phyloP scores from a whole-genome alignment of 2,329 filamentous ascomycete genomes.

The Clarireedia sp. region DNA sequence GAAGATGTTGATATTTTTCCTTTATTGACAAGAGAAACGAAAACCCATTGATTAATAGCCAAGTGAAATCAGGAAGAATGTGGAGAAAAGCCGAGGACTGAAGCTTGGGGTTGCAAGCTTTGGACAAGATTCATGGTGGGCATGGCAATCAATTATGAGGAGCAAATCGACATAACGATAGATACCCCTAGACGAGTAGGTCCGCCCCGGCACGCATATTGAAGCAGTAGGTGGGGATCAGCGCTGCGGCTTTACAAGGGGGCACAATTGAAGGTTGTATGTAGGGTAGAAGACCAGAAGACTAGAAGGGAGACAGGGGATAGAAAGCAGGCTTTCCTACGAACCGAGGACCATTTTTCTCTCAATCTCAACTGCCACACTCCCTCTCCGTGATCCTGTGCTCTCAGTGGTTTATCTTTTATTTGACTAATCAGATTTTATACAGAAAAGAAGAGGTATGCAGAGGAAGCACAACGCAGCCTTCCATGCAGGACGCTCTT shows the following conservation, averaged over 20 bases:
- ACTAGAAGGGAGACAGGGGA: background rate
- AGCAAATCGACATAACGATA: constrained; percentile 12
- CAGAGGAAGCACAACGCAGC: constrained; percentile 26
- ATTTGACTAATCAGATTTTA: constrained; percentile 8
- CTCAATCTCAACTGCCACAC: constrained; percentile 9
- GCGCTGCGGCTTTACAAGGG: constrained; percentile 19
- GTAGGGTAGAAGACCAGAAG: background rate
- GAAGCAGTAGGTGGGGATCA: constrained; percentile 19
- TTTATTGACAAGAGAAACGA: constrained; percentile 6
- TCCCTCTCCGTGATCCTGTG: background rate
- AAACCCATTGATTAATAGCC: constrained; percentile 9
- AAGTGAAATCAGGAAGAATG: constrained; percentile 12
- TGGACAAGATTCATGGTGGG: constrained; percentile 14
- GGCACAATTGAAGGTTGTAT: constrained; percentile 1
- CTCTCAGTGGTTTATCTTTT: background rate
- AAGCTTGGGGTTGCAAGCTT: constrained; percentile 12
- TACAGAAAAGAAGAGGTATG: constrained; percentile 4
- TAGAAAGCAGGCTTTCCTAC: constrained; percentile 1
- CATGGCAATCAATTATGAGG: constrained; percentile 23
- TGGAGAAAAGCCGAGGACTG: constrained; percentile 6
- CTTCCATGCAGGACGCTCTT: constrained; percentile 22
- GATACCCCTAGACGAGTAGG: constrained; percentile 3
- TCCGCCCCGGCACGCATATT: constrained; percentile 10
- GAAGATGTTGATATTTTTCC: background rate
- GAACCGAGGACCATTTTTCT: constrained; percentile 10